Evolutionary conservation across 768 basidiomycete genomes (phyloP).

Genomic region (Lactarius hengduanensis): DNA sequence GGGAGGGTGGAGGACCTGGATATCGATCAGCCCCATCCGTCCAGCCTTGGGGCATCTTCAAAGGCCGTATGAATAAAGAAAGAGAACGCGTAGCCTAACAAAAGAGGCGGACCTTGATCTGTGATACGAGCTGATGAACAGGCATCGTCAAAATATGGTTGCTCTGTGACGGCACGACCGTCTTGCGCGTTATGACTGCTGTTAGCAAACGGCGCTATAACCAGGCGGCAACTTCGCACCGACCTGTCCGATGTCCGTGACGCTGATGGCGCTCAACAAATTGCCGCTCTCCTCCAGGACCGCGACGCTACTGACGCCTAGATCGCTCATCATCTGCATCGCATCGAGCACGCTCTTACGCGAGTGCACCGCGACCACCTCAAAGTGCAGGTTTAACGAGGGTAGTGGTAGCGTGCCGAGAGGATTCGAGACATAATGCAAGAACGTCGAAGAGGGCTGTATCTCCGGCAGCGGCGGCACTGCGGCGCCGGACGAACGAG

Average conservation of each 20-base stretch:
- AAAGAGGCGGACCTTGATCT: slow-evolving; percentile 57
- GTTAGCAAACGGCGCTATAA: neutral
- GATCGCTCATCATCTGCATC: slow-evolving; percentile 83
- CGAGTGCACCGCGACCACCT: slow-evolving; percentile 63
- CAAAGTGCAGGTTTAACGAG: slow-evolving; percentile 58
- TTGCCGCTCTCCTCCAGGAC: slow-evolving; percentile 63
- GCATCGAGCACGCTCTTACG: slow-evolving; percentile 68
- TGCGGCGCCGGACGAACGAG: slow-evolving; percentile 42
- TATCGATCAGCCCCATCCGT: slow-evolving; percentile 78
- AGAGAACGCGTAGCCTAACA: neutral
- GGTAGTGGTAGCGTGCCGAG: slow-evolving; percentile 58
- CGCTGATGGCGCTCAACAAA: slow-evolving; percentile 74
- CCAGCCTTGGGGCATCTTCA: slow-evolving; percentile 54
- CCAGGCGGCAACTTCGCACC: neutral
- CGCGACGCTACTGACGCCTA: slow-evolving; percentile 81
- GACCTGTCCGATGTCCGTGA: slow-evolving; percentile 79
- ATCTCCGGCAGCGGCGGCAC: slow-evolving; percentile 11
- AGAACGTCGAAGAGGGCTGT: slow-evolving; percentile 32
- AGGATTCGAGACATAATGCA: slow-evolving; percentile 50
- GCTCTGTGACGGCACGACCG: slow-evolving; percentile 77
- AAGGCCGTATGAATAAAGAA: neutral
- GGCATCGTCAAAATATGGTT: slow-evolving; percentile 72
- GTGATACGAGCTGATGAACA: slow-evolving; percentile 64
- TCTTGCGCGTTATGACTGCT: slow-evolving; percentile 37
- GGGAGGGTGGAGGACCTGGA: slow-evolving; percentile 49